Base-by-base conservation (phyloP, 1,284 basidiomycete species). In the Trametes sp. region DNA sequence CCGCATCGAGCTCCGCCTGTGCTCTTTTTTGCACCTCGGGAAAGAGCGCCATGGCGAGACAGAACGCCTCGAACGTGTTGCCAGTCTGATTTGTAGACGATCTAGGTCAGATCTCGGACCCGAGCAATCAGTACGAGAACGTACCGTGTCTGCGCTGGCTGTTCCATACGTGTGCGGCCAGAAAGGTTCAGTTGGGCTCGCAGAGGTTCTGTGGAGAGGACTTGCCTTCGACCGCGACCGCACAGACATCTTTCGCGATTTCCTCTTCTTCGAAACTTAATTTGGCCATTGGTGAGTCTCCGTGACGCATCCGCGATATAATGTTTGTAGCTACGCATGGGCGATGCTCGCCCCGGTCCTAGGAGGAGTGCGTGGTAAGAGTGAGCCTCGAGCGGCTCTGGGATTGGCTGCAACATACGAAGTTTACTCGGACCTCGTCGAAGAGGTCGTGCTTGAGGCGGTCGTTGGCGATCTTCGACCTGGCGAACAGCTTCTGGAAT, bases 1-100 rank as follows among this genome's bases (percentile, higher is more conserved):
- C 61, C 0, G 51, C 31, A 41, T 77, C 75, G 19, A 77, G 63
- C 57, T 79, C 75, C 0, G 62, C 61, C 31, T 76, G 76, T 2
- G 73, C 72, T 29, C 64, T 68, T 23, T 52, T 36, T 44, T 69
- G 65, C 5, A 76, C 70, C 3, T 79, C 76, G 0, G 76, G 80
- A 53, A 76, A 66, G 23, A 74, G 66, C 0, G 75, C 54, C 73
- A 78, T 28, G 19, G 24, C 51, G 11, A 38, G 23, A 6, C 35
- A 38, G 13, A 52, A 26, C 5, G 16, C 35, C 14, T 53, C 51
- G 33, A 41, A 8, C 2, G 51, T 38, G 10, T n/a, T 28, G 16
- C 19, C 19, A 2, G 51, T 53, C 51, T 53, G 35, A 14, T 49
- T 2, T 33, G n/a, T n/a, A n/a, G n/a, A n/a, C n/a, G n/a, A n/a